phyloP scores from a whole-genome alignment of 306 rosid genomes.

The Trifolium fragiferum region DNA sequence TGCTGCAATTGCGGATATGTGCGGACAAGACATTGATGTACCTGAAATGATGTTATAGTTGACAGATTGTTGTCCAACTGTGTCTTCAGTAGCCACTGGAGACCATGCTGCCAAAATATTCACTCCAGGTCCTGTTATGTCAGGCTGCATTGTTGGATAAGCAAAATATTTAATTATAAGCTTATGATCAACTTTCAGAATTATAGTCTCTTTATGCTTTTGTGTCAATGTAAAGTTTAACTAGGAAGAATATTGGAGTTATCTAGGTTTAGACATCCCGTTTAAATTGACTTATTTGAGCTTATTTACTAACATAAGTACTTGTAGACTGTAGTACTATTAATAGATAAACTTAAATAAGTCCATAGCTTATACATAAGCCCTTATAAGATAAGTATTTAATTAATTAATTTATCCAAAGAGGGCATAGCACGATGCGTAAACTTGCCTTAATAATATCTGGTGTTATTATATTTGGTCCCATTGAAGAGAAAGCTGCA shows the following conservation, averaged over 20 bases:
- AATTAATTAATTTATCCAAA: neutral
- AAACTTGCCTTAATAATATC: slow-evolving; percentile 68
- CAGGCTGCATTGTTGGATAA: slow-evolving; percentile 60
- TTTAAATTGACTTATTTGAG: neutral
- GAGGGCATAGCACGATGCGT: neutral
- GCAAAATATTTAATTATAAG: neutral
- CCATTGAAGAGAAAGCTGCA: slow-evolving; percentile 70
- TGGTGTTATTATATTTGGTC: slow-evolving; percentile 69
- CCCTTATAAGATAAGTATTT: neutral
- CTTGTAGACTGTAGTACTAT: neutral
- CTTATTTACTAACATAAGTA: too few relatives aligned
- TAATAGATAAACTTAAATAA: too few relatives aligned
- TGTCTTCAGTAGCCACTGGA: slow-evolving; percentile 53
- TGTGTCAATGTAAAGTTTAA: slow-evolving; percentile 26
- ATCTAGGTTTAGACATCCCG: neutral
- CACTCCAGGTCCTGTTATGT: slow-evolving; percentile 69
- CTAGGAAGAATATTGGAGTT: neutral
- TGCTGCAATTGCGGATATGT: slow-evolving; percentile 67
- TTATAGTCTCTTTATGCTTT: neutral
- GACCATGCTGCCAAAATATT: slow-evolving; percentile 83
- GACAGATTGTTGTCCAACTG: slow-evolving; percentile 53
- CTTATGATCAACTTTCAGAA: neutral
- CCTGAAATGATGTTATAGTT: slow-evolving; percentile 69
- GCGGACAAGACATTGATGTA: slow-evolving; percentile 75
- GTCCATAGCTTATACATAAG: neutral